Percentiles rank a stretch among this genome's conserved stretches.
Evolutionary conservation across 768 basidiomycete species (phyloP).

Genomic region (Collybiopsis confluens): DNA sequence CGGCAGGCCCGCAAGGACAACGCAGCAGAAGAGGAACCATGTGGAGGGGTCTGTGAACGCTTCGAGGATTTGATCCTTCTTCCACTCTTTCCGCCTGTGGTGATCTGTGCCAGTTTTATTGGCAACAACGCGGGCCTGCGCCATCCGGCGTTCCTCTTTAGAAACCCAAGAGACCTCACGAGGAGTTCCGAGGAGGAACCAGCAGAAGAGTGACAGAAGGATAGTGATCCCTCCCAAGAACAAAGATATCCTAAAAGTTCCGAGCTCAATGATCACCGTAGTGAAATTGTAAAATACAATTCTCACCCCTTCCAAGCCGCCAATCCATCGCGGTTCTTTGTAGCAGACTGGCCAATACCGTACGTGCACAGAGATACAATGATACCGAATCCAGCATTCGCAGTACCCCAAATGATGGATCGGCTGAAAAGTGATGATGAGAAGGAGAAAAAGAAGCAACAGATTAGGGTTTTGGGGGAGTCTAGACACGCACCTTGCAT

Average conservation of each 20-base stretch:
- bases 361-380: constrained; percentile 8
- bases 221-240: constrained; percentile 10
- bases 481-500: constrained; percentile 3
- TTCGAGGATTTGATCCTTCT: constrained; percentile 7
- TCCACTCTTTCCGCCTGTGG: constrained; percentile 8
- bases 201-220: constrained; percentile 6
- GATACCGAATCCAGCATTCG: constrained; percentile 10
- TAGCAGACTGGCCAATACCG: constrained; percentile 5
- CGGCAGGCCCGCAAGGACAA: constrained; percentile 6
- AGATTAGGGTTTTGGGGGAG: not conserved
- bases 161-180: constrained; percentile 9
- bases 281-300: not conserved
- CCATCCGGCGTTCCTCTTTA: constrained; percentile 8
- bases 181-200: constrained; percentile 11
- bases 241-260: constrained; percentile 8
- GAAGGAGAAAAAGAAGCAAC: not conserved
- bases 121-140: constrained; percentile 6
- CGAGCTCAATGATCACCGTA: not conserved
- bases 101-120: constrained; percentile 10
- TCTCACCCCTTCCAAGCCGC: constrained; percentile 12
- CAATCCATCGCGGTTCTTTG: constrained; percentile 4
- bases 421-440: not conserved
- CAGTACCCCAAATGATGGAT: constrained; percentile 11
- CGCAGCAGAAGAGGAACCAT: constrained; percentile 8
- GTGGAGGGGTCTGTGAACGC: constrained; percentile 9